These are phyloP conservation scores for Camillea tinctor DNA, from an alignment of 2,329 filamentous ascomycete genomes.

Conservation along the genomic window DNA sequence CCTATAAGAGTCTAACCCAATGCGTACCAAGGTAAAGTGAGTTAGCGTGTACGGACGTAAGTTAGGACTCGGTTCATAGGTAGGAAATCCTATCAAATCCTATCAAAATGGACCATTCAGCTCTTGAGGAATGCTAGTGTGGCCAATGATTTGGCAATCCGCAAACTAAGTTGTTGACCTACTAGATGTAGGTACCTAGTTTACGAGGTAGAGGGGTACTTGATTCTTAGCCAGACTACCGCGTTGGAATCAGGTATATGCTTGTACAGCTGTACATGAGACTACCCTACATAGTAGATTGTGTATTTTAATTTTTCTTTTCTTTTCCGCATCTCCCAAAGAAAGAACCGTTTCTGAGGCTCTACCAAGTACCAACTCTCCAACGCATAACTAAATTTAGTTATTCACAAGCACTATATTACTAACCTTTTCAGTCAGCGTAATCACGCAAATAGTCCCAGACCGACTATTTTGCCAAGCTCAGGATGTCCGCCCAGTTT, in stretches of 20 bases:
- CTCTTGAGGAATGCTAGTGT: no score
- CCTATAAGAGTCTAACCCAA: background rate
- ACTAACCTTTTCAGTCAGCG: background rate
- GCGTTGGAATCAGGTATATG: background rate
- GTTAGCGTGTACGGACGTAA: background rate
- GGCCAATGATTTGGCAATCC: no score
- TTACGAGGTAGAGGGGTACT: background rate
- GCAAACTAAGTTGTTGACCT: no score
- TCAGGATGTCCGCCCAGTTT: conserved; percentile 43
- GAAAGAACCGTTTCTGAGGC: background rate
- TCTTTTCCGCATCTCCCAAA: background rate
- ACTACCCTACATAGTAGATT: no score
- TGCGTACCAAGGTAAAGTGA: background rate
- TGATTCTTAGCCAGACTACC: background rate
- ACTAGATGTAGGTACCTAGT: no score
- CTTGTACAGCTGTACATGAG: background rate
- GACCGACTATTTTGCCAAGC: background rate
- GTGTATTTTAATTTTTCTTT: no score
- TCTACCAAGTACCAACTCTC: background rate
- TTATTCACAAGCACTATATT: background rate
- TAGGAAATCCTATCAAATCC: no score
- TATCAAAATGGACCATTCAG: no score
- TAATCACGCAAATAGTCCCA: background rate
- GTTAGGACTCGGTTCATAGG: no score
- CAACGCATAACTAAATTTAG: no score